Evolutionary conservation across 495 filamentous ascomycete species (phyloP).

Genomic region (Acidiella bohemica): DNA sequence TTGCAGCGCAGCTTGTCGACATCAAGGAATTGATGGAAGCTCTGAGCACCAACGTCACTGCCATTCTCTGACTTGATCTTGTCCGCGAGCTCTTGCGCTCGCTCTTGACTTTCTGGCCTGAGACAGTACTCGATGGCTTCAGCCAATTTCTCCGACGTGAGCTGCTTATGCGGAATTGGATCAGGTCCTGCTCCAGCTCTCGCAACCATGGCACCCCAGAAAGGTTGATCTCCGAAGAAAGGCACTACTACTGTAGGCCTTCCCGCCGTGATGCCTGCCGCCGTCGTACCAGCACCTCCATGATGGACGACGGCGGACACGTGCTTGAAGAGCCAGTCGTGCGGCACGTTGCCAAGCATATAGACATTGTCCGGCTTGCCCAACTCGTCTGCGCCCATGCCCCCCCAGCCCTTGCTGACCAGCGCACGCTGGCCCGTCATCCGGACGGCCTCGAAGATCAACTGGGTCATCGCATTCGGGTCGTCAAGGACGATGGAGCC

Average conservation of each 20-base stretch:
- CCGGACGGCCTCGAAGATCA: constrained; percentile 43
- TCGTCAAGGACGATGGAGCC: constrained; percentile 54
- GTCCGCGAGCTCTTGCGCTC: constrained; percentile 25
- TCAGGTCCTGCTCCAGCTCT: constrained; percentile 37
- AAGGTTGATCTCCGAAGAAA: constrained; percentile 53
- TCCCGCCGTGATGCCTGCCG: constrained; percentile 44
- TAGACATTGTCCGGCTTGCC: constrained; percentile 35
- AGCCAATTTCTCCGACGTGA: constrained; percentile 32
- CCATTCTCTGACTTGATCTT: constrained; percentile 33
- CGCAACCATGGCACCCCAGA: constrained; percentile 46
- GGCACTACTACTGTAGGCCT: constrained; percentile 49
- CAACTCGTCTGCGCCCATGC: constrained; percentile 37
- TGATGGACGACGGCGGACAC: constrained; percentile 51
- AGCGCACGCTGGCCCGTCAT: constrained; percentile 41
- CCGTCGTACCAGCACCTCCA: constrained; percentile 54
- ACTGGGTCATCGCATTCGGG: constrained; percentile 37
- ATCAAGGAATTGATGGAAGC: constrained; percentile 31
- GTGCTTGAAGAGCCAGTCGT: constrained; percentile 53
- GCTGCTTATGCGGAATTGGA: constrained; percentile 33
- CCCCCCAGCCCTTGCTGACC: constrained; percentile 52
- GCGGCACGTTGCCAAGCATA: constrained; percentile 48
- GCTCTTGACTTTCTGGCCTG: constrained; percentile 26
- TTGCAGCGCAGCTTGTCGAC: constrained; percentile 29
- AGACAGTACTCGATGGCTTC: constrained; percentile 31
- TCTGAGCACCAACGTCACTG: constrained; percentile 26